A percentile compares a stretch with the other conserved stretches of the same genome.
Conservation (phyloP, 441 rosid genomes). For the Erodium texanum region DNA sequence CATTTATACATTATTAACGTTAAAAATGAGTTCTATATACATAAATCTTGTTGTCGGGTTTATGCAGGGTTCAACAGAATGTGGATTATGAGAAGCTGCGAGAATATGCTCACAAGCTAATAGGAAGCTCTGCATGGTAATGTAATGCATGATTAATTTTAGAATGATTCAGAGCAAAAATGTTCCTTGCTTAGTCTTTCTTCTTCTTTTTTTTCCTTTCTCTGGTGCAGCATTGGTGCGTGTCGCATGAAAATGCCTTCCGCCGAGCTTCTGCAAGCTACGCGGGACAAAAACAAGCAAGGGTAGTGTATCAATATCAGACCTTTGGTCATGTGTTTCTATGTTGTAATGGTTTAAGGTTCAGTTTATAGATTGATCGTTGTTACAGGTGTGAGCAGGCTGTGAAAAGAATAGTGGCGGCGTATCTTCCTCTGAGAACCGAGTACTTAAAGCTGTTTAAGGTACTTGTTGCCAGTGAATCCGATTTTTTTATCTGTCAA, state of each 20-base stretch:
- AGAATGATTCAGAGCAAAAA: neutral
- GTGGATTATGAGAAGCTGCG: constrained; percentile 25
- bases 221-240: constrained; percentile 35
- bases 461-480: constrained; percentile 13
- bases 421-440: constrained; percentile 20
- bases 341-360: neutral
- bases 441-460: constrained; percentile 22
- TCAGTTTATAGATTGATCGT: neutral
- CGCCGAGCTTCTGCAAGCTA: constrained; percentile 26
- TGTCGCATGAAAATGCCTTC: constrained; percentile 27
- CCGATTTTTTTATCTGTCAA: too few relatives aligned
- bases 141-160: neutral
- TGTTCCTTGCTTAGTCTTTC: neutral
- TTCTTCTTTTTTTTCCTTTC: neutral
- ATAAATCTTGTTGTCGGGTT: neutral
- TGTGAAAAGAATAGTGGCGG: constrained; percentile 18
- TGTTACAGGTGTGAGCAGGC: constrained; percentile 24
- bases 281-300: constrained; percentile 20
- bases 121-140: constrained; percentile 36
- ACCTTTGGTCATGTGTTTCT: neutral
- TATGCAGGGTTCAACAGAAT: constrained; percentile 20
- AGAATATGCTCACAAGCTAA: constrained; percentile 28
- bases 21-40: too few relatives aligned
- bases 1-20: neutral
- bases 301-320: constrained; percentile 16